Conservation (phyloP, 495 filamentous ascomycete genomes). For the Pseudotulostoma volvatum region DNA sequence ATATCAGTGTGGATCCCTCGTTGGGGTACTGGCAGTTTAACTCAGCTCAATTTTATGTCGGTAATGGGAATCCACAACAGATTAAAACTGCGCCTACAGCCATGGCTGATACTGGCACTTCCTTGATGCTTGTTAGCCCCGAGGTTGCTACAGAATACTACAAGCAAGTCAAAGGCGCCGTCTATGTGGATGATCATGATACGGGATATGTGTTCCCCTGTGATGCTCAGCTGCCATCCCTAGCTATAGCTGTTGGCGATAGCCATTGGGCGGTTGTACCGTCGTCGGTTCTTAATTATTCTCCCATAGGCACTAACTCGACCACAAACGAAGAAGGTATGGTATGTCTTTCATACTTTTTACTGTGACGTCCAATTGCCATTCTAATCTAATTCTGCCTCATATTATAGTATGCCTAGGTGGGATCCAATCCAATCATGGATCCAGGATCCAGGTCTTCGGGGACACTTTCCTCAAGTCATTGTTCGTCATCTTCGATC, state of each 20-base stretch:
- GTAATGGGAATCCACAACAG: constrained; percentile 18
- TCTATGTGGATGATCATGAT: constrained; percentile 24
- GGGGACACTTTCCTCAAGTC: constrained; percentile 70
- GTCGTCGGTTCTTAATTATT: constrained; percentile 52
- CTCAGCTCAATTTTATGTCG: constrained; percentile 40
- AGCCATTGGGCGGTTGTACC: constrained; percentile 43
- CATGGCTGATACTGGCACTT: constrained; percentile 60
- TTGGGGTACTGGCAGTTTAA: constrained; percentile 65
- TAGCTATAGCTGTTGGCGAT: constrained; percentile 48
- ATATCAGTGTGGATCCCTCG: constrained; percentile 43
- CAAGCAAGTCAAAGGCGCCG: constrained; percentile 38
- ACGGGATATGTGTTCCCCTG: constrained; percentile 57
- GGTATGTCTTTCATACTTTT: constrained; percentile 6
- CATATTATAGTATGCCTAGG: constrained; percentile 47
- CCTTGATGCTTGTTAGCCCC: constrained; percentile 52
- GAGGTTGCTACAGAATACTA: constrained; percentile 48
- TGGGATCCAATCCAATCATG: constrained; percentile 47
- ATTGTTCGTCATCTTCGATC: constrained; percentile 64
- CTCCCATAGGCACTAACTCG: constrained; percentile 9
- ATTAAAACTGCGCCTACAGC: constrained; percentile 21
- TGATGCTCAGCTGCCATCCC: constrained; percentile 40
- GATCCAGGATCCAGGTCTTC: constrained; percentile 47
- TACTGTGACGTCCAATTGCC: too few species aligned
- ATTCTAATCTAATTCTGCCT: too few species aligned
- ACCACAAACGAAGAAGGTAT: constrained; percentile 24